Percentiles rank a stretch among this genome's conserved stretches.
These are phyloP conservation scores for Phytophthora boehmeriae DNA, from an alignment of 352 stramenopile species.

Conservation along the genomic window DNA sequence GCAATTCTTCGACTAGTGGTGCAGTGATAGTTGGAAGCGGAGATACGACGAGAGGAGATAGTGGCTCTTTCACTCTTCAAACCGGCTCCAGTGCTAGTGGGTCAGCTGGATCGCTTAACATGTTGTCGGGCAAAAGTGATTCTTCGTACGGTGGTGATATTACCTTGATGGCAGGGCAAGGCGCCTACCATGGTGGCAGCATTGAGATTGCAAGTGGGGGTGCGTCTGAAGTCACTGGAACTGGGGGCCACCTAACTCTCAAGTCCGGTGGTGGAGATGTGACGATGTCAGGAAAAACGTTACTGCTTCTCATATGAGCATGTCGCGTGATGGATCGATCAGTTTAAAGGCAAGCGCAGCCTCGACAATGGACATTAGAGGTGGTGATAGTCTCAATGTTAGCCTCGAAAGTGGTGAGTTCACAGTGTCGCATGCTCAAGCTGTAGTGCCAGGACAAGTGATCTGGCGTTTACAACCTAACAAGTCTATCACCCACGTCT, in stretches of 20 bases:
- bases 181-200: slow-evolving; percentile 17
- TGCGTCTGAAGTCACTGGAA: slow-evolving; percentile 18
- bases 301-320: slow-evolving; percentile 26
- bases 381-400: slow-evolving; percentile 55
- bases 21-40: slow-evolving; percentile 29
- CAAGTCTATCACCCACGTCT: slow-evolving; percentile 74
- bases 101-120: slow-evolving; percentile 25
- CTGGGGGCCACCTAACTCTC: slow-evolving; percentile 26
- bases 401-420: slow-evolving; percentile 54
- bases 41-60: slow-evolving; percentile 22
- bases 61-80: slow-evolving; percentile 30
- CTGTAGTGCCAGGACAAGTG: slow-evolving; percentile 48
- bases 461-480: slow-evolving; percentile 59
- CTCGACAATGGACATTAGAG: slow-evolving; percentile 49
- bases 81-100: slow-evolving; percentile 29
- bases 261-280: slow-evolving; percentile 36
- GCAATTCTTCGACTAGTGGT: slow-evolving; percentile 24
- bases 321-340: slow-evolving; percentile 43
- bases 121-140: slow-evolving; percentile 19
- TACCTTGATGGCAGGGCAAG: slow-evolving; percentile 22
- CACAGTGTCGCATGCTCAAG: slow-evolving; percentile 56
- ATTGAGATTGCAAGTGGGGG: slow-evolving; percentile 33
- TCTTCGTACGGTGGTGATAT: slow-evolving; percentile 22
- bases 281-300: slow-evolving; percentile 26
- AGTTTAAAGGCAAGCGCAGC: slow-evolving; percentile 32